A percentile compares a stretch with the other conserved stretches of the same genome.
These are phyloP conservation scores for Leucocoprinus leucothites DNA, from an alignment of 768 basidiomycete genomes.

Conservation along the genomic window DNA sequence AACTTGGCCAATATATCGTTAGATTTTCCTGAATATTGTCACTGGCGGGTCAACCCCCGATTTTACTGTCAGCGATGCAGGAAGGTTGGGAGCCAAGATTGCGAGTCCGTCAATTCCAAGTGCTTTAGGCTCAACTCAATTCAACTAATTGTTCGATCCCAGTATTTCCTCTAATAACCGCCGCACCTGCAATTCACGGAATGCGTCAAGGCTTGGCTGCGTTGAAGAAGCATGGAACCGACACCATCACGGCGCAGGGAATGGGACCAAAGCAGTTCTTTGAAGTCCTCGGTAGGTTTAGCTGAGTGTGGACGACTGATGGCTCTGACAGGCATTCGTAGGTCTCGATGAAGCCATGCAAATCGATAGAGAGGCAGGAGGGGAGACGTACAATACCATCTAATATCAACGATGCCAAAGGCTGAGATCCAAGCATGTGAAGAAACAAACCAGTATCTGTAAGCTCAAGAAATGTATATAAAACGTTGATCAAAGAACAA, in stretches of 20 bases:
- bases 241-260: slow-evolving; percentile 32
- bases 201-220: slow-evolving; percentile 45
- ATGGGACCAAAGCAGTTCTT: slow-evolving; percentile 54
- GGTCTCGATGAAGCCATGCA: slow-evolving; percentile 23
- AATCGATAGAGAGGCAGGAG: slow-evolving; percentile 18
- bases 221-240: slow-evolving; percentile 48
- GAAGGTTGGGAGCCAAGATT: slow-evolving; percentile 43
- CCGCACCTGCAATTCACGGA: slow-evolving; percentile 45
- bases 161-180: slow-evolving; percentile 48
- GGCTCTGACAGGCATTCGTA: not conserved
- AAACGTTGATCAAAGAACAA: too few relatives aligned
- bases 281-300: slow-evolving; percentile 40
- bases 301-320: not conserved
- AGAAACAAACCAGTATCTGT: not conserved
- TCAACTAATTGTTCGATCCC: slow-evolving; percentile 5
- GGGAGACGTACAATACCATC: slow-evolving; percentile 4
- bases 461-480: too few relatives aligned
- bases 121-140: not conserved
- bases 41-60: slow-evolving; percentile 49
- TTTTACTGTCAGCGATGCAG: slow-evolving; percentile 45
- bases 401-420: not conserved
- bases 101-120: slow-evolving; percentile 20
- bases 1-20: not conserved
- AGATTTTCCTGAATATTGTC: slow-evolving; percentile 49
- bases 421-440: not conserved